Percentiles rank a stretch among this genome's conserved stretches.
phyloP scores from a whole-genome alignment of 176 grass and related monocot genomes.

The Eragrostis curvula region DNA sequence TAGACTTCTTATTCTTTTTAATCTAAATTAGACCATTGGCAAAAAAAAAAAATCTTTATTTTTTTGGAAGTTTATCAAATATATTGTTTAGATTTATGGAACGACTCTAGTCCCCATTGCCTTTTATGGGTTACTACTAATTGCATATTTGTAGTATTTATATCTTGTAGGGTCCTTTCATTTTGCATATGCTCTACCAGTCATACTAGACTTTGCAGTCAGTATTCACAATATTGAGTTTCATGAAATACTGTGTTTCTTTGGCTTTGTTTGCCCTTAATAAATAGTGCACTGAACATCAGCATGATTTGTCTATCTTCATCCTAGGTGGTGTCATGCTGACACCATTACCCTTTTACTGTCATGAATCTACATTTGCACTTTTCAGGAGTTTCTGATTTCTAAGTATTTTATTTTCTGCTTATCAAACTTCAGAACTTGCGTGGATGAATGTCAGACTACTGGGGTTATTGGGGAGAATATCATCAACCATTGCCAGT shows the following conservation, averaged over 20 bases:
- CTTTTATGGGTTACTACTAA: neutral
- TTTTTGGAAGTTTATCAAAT: neutral
- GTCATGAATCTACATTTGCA: neutral
- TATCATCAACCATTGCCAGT: slow-evolving; percentile 56
- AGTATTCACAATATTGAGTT: neutral
- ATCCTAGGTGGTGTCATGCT: neutral
- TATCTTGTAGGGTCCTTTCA: neutral
- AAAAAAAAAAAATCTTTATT: too few species aligned
- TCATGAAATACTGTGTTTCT: neutral
- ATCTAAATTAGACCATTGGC: neutral
- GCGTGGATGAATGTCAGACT: slow-evolving; percentile 68
- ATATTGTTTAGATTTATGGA: neutral
- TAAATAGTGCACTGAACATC: neutral
- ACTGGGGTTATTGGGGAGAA: slow-evolving; percentile 52
- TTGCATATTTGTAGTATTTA: neutral
- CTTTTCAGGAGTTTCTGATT: slow-evolving; percentile 3
- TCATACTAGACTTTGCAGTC: neutral
- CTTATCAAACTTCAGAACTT: slow-evolving; percentile 59
- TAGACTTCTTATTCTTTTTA: neutral
- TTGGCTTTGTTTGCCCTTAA: neutral
- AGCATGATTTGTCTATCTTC: neutral
- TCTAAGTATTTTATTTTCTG: slow-evolving; percentile 2
- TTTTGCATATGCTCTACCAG: neutral
- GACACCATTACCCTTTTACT: neutral
- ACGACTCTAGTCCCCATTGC: neutral